Evolutionary conservation across 2,329 filamentous ascomycete species (phyloP).

Genomic region (Cyphellophora attinorum): DNA sequence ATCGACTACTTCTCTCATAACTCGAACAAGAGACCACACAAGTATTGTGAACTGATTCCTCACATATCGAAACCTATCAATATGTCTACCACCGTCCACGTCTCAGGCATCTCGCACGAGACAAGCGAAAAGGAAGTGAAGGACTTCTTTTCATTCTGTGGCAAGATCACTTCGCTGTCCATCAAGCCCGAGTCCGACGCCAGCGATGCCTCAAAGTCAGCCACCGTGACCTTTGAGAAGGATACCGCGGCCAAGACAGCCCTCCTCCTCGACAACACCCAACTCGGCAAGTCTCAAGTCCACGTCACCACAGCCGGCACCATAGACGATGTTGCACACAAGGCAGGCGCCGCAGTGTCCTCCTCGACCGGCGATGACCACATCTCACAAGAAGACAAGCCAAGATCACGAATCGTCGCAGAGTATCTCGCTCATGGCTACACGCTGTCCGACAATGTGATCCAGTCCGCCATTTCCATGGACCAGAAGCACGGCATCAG

Average conservation of each 20-base stretch:
- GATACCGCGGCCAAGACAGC: slow-evolving; percentile 94
- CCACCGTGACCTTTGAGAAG: slow-evolving; percentile 94
- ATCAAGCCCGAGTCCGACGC: slow-evolving; percentile 52
- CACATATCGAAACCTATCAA: too few species aligned
- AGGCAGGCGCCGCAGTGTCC: slow-evolving; percentile 47
- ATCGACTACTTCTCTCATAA: too few species aligned
- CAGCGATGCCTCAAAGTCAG: slow-evolving; percentile 60
- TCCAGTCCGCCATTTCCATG: slow-evolving; percentile 75
- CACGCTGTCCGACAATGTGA: slow-evolving; percentile 64
- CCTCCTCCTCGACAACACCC: slow-evolving; percentile 91
- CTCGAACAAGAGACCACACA: too few species aligned
- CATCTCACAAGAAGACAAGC: slow-evolving; percentile 93
- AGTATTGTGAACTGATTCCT: too few species aligned
- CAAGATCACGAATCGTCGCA: slow-evolving; percentile 81
- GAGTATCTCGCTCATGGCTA: slow-evolving; percentile 97
- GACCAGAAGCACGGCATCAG: slow-evolving; percentile 86
- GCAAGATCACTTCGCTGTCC: slow-evolving; percentile 80
- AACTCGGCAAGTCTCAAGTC: slow-evolving; percentile 67
- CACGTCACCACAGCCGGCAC: slow-evolving; percentile 67
- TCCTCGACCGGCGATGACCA: slow-evolving; percentile 44
- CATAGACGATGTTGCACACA: slow-evolving; percentile 53
- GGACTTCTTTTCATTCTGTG: slow-evolving; percentile 92
- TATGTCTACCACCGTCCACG: slow-evolving; percentile 62
- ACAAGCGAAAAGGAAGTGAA: slow-evolving; percentile 80
- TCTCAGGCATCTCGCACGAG: slow-evolving; percentile 74